Base-by-base conservation (phyloP, 2,329 filamentous ascomycete genomes). In the Colletotrichum musae region DNA sequence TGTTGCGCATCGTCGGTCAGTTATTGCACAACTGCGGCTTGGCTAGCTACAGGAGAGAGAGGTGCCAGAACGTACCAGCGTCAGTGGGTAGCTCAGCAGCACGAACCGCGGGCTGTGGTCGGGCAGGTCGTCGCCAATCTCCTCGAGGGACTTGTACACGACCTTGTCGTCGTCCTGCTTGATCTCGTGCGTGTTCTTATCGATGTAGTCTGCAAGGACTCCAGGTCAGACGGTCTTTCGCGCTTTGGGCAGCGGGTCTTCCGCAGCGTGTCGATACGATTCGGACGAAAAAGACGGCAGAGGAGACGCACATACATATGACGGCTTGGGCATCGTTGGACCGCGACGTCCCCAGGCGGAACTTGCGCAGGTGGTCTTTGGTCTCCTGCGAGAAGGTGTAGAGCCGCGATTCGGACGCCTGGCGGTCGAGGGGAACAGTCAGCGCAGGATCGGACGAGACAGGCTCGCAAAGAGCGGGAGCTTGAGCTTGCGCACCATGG, bases 371-470 rank as follows among this genome's bases (percentile, higher is more conserved):
- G 77, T 95, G 92, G 73, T 94, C 91, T 82, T 92, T 96, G 53
- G 94, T 97, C 83, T 96, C 94, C 72, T 91, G 89, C 39, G 94
- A 97, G 88, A 98, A 97, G 69, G 93, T 94, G 84, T 97, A 98
- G 72, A 98, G 88, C 75, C 94, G 88, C 71, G 94, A 91, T 86
- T 98, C 95, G 78, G 95, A 97, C 76, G 91, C 82, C 84, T 86
- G 41, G n/a, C 21, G 6, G 12, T 12, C 13, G 26, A 13, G 15
- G n/a, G 10, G 26, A 52, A 32, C 28, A 36, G 64, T 72, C 45
- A 70, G 67, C 39, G 9, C 36, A 28, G 24, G 24, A 43, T 68
- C 58, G 15, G 62, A 56, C 43, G 41, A 58, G 32, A 36, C 10
- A 6, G 18, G 26, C 52, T 5, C 45, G 6, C n/a, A 28, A 26